phyloP scores from a whole-genome alignment of 2,329 filamentous ascomycete species.

The Drechslerella dactyloides region DNA sequence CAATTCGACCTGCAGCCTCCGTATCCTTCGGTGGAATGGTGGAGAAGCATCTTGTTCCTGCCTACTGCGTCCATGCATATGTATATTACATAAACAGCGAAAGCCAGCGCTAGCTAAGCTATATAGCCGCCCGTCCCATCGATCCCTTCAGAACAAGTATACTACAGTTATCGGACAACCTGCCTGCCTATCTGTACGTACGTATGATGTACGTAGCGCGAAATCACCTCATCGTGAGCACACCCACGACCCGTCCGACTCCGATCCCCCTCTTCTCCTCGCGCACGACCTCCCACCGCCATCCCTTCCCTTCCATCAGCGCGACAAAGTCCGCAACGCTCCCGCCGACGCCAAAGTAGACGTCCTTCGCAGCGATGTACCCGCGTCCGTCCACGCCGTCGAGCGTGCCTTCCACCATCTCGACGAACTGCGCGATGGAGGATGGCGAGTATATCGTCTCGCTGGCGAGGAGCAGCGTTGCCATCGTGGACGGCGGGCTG shows the following conservation, averaged over 20 bases:
- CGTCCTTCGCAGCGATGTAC: constrained; percentile 75
- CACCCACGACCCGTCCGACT: constrained; percentile 52
- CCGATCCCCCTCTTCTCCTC: constrained; percentile 50
- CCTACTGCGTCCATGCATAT: no score
- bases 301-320: constrained; percentile 30
- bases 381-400: constrained; percentile 66
- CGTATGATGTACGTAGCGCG: no score
- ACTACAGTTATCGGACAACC: no score
- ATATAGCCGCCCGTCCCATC: constrained; percentile 6
- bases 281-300: constrained; percentile 33
- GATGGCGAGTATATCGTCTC: constrained; percentile 85
- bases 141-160: constrained; percentile 9
- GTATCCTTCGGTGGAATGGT: not conserved
- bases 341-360: constrained; percentile 85
- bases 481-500: constrained; percentile 7
- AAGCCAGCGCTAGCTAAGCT: no score
- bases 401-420: constrained; percentile 69
- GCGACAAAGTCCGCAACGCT: constrained; percentile 75
- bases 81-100: no score
- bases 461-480: constrained; percentile 69
- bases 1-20: not conserved
- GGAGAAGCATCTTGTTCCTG: no score
- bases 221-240: constrained; percentile 29
- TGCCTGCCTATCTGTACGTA: no score
- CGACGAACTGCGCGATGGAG: constrained; percentile 71